Evolutionary conservation across 2,329 filamentous ascomycete species (phyloP).

Genomic region (Neopestalotiopsis sp.): DNA sequence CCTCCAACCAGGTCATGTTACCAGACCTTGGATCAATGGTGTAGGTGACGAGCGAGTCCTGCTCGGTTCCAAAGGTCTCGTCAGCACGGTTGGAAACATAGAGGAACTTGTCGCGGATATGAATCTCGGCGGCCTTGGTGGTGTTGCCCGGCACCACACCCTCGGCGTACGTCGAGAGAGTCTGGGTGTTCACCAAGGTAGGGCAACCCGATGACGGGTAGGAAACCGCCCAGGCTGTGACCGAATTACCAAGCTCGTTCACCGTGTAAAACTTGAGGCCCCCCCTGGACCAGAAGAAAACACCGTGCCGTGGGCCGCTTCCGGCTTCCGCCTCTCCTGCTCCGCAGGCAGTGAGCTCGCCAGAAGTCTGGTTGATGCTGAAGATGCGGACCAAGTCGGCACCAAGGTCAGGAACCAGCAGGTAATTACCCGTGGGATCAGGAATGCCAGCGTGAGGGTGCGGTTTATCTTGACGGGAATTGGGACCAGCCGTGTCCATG

Average conservation of each 20-base stretch:
- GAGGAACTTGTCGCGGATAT: constrained; percentile 45
- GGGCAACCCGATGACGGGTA: constrained; percentile 50
- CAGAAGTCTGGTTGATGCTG: constrained; percentile 49
- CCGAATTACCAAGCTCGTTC: constrained; percentile 54
- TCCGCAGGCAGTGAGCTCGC: constrained; percentile 50
- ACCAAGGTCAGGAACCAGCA: constrained; percentile 58
- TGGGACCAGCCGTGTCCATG: constrained; percentile 46
- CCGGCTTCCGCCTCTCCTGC: constrained; percentile 47
- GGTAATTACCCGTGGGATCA: constrained; percentile 53
- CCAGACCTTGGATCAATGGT: constrained; percentile 3
- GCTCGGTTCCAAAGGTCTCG: constrained; percentile 17
- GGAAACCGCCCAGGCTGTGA: constrained; percentile 53
- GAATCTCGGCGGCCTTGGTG: constrained; percentile 61
- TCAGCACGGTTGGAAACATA: constrained; percentile 20
- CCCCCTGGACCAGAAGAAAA: constrained; percentile 49
- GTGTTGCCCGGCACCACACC: constrained; percentile 46
- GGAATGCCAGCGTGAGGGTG: constrained; percentile 59
- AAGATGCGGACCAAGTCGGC: constrained; percentile 60
- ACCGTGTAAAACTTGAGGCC: constrained; percentile 43
- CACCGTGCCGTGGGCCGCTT: constrained; percentile 57
- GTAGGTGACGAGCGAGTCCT: constrained; percentile 17
- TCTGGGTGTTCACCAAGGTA: constrained; percentile 48
- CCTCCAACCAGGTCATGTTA: constrained; percentile 12
- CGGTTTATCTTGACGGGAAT: constrained; percentile 57
- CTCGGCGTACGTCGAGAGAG: constrained; percentile 50